Conservation (phyloP, 768 basidiomycete genomes). For the Suillus luteus region DNA sequence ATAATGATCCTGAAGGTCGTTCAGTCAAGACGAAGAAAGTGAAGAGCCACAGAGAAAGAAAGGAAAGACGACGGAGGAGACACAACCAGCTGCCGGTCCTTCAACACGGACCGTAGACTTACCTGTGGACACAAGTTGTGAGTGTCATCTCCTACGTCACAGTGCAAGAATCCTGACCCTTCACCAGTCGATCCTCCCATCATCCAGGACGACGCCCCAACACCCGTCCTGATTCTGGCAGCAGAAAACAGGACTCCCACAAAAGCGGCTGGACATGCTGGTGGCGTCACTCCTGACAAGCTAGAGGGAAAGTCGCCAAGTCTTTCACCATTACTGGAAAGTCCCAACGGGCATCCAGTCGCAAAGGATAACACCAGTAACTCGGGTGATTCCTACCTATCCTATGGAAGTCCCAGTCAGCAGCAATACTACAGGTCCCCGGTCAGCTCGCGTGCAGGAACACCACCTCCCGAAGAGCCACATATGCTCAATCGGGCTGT, state of each 20-base stretch:
- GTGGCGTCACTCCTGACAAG: not conserved
- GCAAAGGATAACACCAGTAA: constrained; percentile 17
- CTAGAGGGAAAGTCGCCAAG: not conserved
- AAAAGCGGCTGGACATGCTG: not conserved
- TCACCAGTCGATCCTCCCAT: not conserved
- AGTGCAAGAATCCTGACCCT: constrained; percentile 2
- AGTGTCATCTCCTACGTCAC: constrained; percentile 22
- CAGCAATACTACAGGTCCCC: constrained; percentile 26
- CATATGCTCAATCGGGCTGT: constrained; percentile 25
- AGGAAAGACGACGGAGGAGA: not conserved
- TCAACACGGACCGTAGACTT: constrained; percentile 17
- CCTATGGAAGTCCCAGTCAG: constrained; percentile 16
- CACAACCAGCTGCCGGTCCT: not conserved
- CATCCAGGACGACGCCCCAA: not conserved
- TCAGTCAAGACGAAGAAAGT: constrained; percentile 17
- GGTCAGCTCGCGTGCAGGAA: constrained; percentile 26
- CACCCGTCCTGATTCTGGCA: not conserved
- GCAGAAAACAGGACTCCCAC: not conserved
- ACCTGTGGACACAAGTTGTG: constrained; percentile 25
- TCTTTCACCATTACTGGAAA: not conserved
- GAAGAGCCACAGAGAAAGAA: constrained; percentile 21
- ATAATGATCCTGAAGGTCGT: constrained; percentile 14
- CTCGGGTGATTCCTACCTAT: constrained; percentile 29
- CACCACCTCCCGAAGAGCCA: constrained; percentile 22
- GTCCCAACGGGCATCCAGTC: not conserved